A percentile compares a stretch with the other conserved stretches of the same genome.
phyloP scores from a whole-genome alignment of 1,284 basidiomycete genomes.

The Moesziomyces antarcticus region DNA sequence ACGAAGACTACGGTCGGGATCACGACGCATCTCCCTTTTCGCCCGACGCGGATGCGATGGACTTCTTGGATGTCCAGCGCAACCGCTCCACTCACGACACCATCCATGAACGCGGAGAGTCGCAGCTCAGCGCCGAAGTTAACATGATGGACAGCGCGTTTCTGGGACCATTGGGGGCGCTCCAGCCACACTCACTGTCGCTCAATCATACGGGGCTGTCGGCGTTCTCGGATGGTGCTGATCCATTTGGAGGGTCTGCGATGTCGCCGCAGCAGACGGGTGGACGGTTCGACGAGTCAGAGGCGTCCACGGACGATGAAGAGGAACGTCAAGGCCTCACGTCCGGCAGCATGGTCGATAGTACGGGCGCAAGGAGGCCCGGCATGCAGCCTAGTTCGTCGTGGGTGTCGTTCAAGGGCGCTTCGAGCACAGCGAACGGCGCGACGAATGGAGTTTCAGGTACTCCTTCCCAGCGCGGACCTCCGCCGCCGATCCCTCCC shows the following conservation, averaged over 20 bases:
- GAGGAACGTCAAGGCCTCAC: conserved; percentile 25
- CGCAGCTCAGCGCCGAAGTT: conserved; percentile 19
- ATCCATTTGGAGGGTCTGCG: conserved; percentile 27
- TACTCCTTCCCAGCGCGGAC: conserved; percentile 9
- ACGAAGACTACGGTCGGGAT: conserved; percentile 1
- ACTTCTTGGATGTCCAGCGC: conserved; percentile 6
- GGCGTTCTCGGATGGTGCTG: conserved; percentile 30
- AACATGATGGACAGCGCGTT: conserved; percentile 17
- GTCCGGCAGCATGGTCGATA: conserved; percentile 4
- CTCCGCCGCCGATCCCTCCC: conserved; percentile 37
- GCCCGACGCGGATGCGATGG: conserved; percentile 2
- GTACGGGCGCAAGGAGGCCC: conserved; percentile 6
- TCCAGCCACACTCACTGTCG: conserved; percentile 5
- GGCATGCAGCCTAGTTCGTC: not conserved
- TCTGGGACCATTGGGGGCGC: conserved; percentile 8
- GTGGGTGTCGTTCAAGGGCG: not conserved
- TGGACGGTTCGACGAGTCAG: conserved; percentile 3
- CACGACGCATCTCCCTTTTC: conserved; percentile 25
- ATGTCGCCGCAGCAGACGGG: conserved; percentile 43
- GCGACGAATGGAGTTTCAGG: not conserved
- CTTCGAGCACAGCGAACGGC: not conserved
- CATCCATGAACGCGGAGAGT: conserved; percentile 36
- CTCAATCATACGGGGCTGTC: conserved; percentile 39
- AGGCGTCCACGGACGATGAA: conserved; percentile 12
- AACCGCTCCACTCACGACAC: conserved; percentile 23